Base-by-base conservation (phyloP, 2,329 filamentous ascomycete species). In the Penicillium expansum region DNA sequence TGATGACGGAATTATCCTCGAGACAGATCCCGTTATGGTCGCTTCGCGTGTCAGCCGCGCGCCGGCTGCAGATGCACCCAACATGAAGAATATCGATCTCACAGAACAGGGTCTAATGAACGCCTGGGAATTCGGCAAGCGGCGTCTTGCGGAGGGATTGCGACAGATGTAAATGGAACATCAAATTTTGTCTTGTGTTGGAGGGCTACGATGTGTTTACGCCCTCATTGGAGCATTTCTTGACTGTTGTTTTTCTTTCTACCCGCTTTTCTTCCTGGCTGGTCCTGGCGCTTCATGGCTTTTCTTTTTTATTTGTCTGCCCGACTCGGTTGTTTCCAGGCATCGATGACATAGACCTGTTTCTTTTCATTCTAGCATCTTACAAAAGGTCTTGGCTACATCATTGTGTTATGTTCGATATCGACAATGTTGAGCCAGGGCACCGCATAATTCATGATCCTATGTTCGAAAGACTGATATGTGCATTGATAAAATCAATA, bases 81-180 rank as follows among this genome's bases (percentile, higher is more conserved):
- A 92, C 71, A 85, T 97, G 75, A 91, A 94, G 81, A 91, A 90
- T 72, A 93, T 97, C 76, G 93, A 97, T 74, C 86, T 97, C 55
- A 95, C 91, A 69, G 93, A 97, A 77, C 92, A 97, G 77, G 93
- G 93, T 49, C 86, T 97, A 74, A 87, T 96, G 77, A 97, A 96
- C 78, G 82, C 93, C 65, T 94, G 92, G 76, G 91, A 96, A 74
- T 89, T 97, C 74, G 93, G 92, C 73, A 95, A 94, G 82, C 88
- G 88, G 69, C 93, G 96, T 77, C 78, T 96, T 71, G 89, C 91
- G 43, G 92, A 97, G 78, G 89, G 92, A 83, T 82, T 97, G 82
- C 86, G 93, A 73, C 91, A 71, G 60, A 73, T 73, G 69, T 73
- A 69, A 60, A 65, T 42, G 63, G 55, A 48, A 48, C 53, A 27